Percentiles rank a stretch among this genome's conserved stretches.
Evolutionary conservation across 306 rosid genomes (phyloP).

Genomic region (Trifolium repens): DNA sequence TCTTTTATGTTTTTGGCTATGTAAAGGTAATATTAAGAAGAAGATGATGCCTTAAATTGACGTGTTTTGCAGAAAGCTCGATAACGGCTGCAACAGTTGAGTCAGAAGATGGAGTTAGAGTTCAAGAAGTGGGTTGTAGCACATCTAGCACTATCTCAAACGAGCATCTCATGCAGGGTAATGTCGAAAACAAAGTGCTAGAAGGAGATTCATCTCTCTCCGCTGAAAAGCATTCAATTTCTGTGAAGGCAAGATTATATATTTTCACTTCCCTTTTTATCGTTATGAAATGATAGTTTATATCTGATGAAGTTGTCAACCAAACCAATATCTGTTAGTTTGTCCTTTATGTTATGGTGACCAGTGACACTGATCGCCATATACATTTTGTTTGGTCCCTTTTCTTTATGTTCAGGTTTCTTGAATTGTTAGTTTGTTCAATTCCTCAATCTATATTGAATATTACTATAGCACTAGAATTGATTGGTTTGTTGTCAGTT

Average conservation of each 20-base stretch:
- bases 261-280: constrained; percentile 28
- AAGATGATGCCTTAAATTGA: constrained; percentile 13
- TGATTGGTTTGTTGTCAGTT: constrained; percentile 15
- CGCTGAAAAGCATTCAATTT: constrained; percentile 59
- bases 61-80: constrained; percentile 45
- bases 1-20: constrained; percentile 6
- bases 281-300: constrained; percentile 18
- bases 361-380: not conserved
- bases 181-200: constrained; percentile 39
- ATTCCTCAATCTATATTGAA: constrained; percentile 15
- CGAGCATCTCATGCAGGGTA: constrained; percentile 41
- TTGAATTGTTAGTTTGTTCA: constrained; percentile 3
- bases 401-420: constrained; percentile 14
- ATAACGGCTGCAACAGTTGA: constrained; percentile 44
- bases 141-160: constrained; percentile 47
- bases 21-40: constrained; percentile 25
- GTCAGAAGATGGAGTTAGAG: constrained; percentile 46
- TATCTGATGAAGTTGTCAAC: constrained; percentile 22
- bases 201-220: constrained; percentile 58
- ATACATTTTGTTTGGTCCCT: constrained; percentile 17
- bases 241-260: constrained; percentile 64
- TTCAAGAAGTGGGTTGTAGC: constrained; percentile 49
- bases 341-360: constrained; percentile 10
- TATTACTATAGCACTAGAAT: not conserved
- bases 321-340: constrained; percentile 22